Conservation (phyloP, 306 rosid species). For the Cicer pinnatifidum region DNA sequence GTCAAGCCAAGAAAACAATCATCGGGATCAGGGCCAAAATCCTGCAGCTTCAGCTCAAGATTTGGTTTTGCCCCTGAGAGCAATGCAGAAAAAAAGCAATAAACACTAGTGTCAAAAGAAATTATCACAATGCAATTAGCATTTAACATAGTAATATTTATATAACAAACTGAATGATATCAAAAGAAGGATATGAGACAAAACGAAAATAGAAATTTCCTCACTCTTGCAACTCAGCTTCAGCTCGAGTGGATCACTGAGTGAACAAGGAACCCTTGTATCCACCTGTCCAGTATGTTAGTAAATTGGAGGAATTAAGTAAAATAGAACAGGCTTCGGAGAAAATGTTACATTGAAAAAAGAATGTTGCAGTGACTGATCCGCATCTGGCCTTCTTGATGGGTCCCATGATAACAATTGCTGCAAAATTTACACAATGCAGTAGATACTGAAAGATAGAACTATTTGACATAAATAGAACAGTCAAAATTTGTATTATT, state of each 20-base stretch:
- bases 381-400: conserved; percentile 78
- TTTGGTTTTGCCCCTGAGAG: conserved; percentile 73
- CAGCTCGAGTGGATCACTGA: conserved; percentile 75
- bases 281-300: conserved; percentile 59
- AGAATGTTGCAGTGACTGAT: conserved; percentile 76
- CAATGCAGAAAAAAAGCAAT: conserved; percentile 40
- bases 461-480: conserved; percentile 25
- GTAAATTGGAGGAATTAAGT: conserved; percentile 41
- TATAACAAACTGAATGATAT: conserved; percentile 36
- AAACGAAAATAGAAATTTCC: conserved; percentile 33
- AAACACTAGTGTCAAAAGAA: conserved; percentile 30
- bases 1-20: conserved; percentile 94
- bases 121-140: conserved; percentile 11
- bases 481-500: conserved; percentile 6
- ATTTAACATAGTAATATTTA: conserved; percentile 10
- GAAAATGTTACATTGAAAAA: conserved; percentile 69
- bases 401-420: conserved; percentile 82
- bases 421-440: conserved; percentile 51
- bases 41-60: conserved; percentile 77
- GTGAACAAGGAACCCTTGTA: conserved; percentile 64
- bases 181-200: conserved; percentile 18
- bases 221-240: conserved; percentile 77
- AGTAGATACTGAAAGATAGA: conserved; percentile 33
- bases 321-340: conserved; percentile 35
- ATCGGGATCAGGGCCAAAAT: conserved; percentile 84